Evolutionary conservation across 2,329 filamentous ascomycete species (phyloP), one percentile per base, ranked within the genome.

Genomic region (Sarocladium strictum): DNA sequence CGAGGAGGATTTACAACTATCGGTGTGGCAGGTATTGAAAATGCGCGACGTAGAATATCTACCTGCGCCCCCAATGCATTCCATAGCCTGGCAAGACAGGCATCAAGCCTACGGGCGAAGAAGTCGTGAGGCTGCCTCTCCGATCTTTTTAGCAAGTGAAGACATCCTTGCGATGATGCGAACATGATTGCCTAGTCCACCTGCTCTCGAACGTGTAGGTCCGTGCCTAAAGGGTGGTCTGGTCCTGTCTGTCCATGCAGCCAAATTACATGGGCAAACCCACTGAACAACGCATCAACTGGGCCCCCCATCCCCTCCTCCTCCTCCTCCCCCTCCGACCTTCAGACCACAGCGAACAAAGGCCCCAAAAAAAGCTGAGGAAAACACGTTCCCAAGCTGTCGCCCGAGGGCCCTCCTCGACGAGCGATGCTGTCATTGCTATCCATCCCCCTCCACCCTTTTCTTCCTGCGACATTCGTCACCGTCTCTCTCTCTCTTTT

Each of bases 271-370:
- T 9, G 10, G 6, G 9, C 7, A 24, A 23, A 24, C 24, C 43
- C 43, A 47, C 43, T 23, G 47, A 35, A 51, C 47, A 51, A 51
- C 47, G 47, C 47, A 51, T 51, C 47, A 51, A 35, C 29, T 17
- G 17, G 12, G 24, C 12, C 43, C 47, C 47, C n/a, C 6, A 12
- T 6, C 29, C 17, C 27, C 35, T 35, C 23, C 10, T 4, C 17
- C 11, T 5, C 17, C 10, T 9, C 40, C 29, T n/a, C n/a, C n/a
- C n/a, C n/a, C n/a, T n/a, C n/a, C n/a, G n/a, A n/a, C n/a, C n/a
- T n/a, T n/a, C n/a, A n/a, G n/a, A n/a, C n/a, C n/a, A n/a, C n/a
- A n/a, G n/a, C n/a, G n/a, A n/a, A n/a, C n/a, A n/a, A n/a, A n/a
- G n/a, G n/a, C n/a, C 7, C 37, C 37, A 41, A 41, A 7, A 12